Percentiles rank a stretch among this genome's conserved stretches.
Conservation (phyloP, 768 basidiomycete genomes). For the Tricholoma terreum region DNA sequence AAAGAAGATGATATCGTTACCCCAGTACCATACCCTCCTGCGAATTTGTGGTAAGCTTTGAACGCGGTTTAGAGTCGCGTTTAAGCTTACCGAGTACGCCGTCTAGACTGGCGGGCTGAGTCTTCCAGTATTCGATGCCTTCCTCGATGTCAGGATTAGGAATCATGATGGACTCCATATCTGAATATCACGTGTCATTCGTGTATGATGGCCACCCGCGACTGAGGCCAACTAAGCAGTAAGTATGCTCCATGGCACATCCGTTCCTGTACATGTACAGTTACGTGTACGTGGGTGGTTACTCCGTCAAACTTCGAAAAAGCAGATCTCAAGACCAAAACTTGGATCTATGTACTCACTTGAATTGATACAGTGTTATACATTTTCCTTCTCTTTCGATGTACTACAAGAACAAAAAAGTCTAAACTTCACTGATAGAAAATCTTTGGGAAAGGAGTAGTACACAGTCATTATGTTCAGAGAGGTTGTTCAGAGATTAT, state of each 20-base stretch:
- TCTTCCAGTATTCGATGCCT: constrained; percentile 85
- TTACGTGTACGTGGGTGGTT: too few relatives aligned
- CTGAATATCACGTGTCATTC: constrained; percentile 6
- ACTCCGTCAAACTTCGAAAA: too few relatives aligned
- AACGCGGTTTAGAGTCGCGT: constrained; percentile 12
- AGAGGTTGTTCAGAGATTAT: not conserved
- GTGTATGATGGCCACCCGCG: too few relatives aligned
- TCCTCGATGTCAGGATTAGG: constrained; percentile 60
- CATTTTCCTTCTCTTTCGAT: not conserved
- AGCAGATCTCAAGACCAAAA: too few relatives aligned
- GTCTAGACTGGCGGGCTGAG: constrained; percentile 76
- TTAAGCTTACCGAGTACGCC: constrained; percentile 72
- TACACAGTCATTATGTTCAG: too few relatives aligned
- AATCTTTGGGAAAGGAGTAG: not conserved
- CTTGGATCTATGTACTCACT: not conserved
- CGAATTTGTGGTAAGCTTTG: not conserved
- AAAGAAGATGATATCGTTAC: constrained; percentile 35
- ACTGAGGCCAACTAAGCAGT: too few relatives aligned
- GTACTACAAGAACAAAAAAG: not conserved
- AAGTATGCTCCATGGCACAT: too few relatives aligned
- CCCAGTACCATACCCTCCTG: constrained; percentile 46
- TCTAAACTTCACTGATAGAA: not conserved
- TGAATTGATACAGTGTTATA: not conserved
- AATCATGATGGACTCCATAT: constrained; percentile 16
- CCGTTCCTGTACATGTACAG: too few relatives aligned